Evolutionary conservation across 257 asterid genomes (phyloP), one percentile per base, ranked within the genome.

Genomic region (Misopates orontium): DNA sequence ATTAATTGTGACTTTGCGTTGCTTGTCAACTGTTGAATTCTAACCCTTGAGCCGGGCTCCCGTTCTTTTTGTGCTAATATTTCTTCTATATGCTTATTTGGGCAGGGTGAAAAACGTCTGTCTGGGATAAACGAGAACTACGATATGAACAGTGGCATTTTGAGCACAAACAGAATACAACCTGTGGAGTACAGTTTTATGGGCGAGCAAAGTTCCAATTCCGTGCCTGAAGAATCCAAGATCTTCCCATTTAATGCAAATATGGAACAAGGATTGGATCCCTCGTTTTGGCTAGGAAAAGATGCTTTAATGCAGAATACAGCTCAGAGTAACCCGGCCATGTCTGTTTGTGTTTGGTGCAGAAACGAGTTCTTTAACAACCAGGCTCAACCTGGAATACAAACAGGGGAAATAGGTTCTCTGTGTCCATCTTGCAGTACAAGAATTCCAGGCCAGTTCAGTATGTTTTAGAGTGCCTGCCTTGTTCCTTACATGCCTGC

Each of bases 181-280:
- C 89, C 95, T 1, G 89, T 85, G 60, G 96, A 90, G 40, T 84
- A 87, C 75, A 84, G 95, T 76, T 85, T 90, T 52, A 79, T 90
- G 86, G 80, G 88, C 0, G 78, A 84, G n/a, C 83, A 76, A 51
- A 79, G 84, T 72, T 77, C 88, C 47, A 79, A 69, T 74, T 42
- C 84, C 11, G 53, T 84, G 67, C 82, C 85, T 9, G 84, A 60
- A 72, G 87, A 82, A 40, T 49, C 89, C 62, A 85, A 78, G 80
- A 83, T 69, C 62, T 85, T 75, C 64, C 63, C 87, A 8, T 79
- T 61, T 10, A 62, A 55, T 22, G 49, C 79, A 18, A 77, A 69
- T 36, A 70, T 75, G 24, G 88, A 76, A 39, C 84, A 82, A 69
- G 85, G 82, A 21, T 67, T 75, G 51, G 83, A 78, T 54, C 67